Base-by-base conservation (phyloP, 2,329 filamentous ascomycete genomes). In the Thielaviopsis populi region DNA sequence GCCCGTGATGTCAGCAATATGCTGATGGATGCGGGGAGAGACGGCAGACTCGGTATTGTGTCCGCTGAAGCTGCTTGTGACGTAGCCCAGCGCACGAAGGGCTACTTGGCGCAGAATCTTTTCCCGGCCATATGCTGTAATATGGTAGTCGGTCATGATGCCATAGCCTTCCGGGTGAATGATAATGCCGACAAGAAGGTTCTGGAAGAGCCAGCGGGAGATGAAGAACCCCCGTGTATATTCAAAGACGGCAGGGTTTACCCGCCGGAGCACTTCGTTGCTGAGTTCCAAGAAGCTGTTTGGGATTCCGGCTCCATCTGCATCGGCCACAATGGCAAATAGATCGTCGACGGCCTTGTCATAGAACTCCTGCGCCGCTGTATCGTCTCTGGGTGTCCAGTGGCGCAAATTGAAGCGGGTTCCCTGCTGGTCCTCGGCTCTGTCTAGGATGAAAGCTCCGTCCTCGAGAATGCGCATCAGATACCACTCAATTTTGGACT, bases 381-480 rank as follows among this genome's bases (percentile, higher is more conserved):
- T 85, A 67, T 89, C 88, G 71, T 94, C 88, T 72, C 92, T 88
- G 65, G 85, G 83, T 67, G 85, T 85, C 76, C 88, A 88, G 67
- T 85, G 80, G 63, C 86, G 85, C 48, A 88, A 77, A 74, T 90
- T 85, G 74, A 86, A 81, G 68, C 86, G 79, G 66, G 85, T 84
- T 42, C 85, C 83, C 67, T 87, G 81, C 69, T 89, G 87, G 71
- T 91, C 87, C 73, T 91, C 88, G 70, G 89, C 85, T 71, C 88
- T 86, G 71, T 96, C 91, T 69, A 96, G 79, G 65, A 97, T 79
- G 71, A 96, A 96, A 46, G 91, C 87, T 68, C 94, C 94, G 69
- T 95, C 88, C 74, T 96, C 89, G 40, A 99, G 82, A 66, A 95
- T 89, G 72, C 94, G 89, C 88, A 96, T 94, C 13, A 99, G 82